Evolutionary conservation across 2,329 filamentous ascomycete genomes (phyloP), one percentile per base, ranked within the genome.

Genomic region (Colletotrichum orchidophilum): DNA sequence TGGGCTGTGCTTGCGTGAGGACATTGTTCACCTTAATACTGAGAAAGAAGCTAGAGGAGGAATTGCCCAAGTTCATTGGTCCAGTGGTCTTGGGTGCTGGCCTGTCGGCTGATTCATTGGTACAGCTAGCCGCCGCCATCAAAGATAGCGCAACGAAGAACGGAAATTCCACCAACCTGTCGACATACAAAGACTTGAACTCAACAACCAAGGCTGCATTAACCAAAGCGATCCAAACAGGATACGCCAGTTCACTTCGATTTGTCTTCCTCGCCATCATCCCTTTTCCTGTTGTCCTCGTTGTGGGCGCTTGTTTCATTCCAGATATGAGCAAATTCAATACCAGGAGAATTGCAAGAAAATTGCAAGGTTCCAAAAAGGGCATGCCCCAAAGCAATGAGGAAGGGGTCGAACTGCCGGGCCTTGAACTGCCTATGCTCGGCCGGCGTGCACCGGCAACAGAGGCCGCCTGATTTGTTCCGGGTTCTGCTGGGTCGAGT

Each of bases 171-270:
- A 46, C 39, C 39, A 46, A 46, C 39, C 21, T 46, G 39, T n/a
- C 39, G 18, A 18, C 39, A 18, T 46, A n/a, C 39, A 46, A 15
- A 0, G 80, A 78, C 3, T 79, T 84, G 24, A 82, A 75, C 13
- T 63, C 77, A 0, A 70, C 74, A n/a, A 78, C 84, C 50, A 73
- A 77, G 31, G 75, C 67, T 3, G 81, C 81, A 0, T 81, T 83
- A 0, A 77, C 73, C 2, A 66, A 71, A 0, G 81, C 82, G 26
- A 71, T 81, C 9, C 80, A 82, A 72, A 76, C 77, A 12, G 83
- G 83, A n/a, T 85, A 87, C 74, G 75, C 79, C 5, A 67, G 79
- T n/a, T 81, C 82, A 3, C 86, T 87, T 75, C 77, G 78, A 65
- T 79, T 81, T 3, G 84, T 87, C 1, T 87, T 83, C 50, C 80